These are phyloP conservation scores for Ophiostoma himal-ulmi DNA, from an alignment of 2,329 filamentous ascomycete genomes.

Conservation along the genomic window DNA sequence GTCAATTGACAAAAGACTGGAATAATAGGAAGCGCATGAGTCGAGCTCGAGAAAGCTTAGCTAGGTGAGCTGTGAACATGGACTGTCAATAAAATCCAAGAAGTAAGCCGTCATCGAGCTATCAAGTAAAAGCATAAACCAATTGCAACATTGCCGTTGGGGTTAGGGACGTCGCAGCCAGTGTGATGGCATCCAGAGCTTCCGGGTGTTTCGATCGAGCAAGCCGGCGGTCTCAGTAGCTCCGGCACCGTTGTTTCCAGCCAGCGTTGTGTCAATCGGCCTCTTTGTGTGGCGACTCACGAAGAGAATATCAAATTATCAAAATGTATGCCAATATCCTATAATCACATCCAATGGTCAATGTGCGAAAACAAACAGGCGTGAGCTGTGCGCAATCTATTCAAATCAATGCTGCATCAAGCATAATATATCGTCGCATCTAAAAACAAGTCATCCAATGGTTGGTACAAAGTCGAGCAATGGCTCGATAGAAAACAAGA, in stretches of 20 bases:
- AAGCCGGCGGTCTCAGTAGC: background rate
- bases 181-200: conserved; percentile 13
- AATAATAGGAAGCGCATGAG: background rate
- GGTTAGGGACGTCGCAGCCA: background rate
- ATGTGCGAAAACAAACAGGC: background rate
- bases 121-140: background rate
- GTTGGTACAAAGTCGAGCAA: background rate
- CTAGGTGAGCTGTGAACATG: background rate
- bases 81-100: background rate
- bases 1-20: background rate
- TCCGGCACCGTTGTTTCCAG: background rate
- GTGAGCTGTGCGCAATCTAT: background rate
- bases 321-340: background rate
- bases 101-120: background rate
- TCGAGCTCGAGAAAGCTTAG: background rate
- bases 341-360: background rate
- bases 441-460: background rate
- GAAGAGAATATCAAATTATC: background rate
- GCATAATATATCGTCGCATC: background rate
- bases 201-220: background rate
- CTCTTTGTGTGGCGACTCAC: background rate
- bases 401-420: background rate
- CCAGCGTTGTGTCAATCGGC: background rate
- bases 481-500: background rate
- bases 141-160: conserved; percentile 1